phyloP scores from a whole-genome alignment of 176 grass and related monocot genomes.

The Ensete glaucum region DNA sequence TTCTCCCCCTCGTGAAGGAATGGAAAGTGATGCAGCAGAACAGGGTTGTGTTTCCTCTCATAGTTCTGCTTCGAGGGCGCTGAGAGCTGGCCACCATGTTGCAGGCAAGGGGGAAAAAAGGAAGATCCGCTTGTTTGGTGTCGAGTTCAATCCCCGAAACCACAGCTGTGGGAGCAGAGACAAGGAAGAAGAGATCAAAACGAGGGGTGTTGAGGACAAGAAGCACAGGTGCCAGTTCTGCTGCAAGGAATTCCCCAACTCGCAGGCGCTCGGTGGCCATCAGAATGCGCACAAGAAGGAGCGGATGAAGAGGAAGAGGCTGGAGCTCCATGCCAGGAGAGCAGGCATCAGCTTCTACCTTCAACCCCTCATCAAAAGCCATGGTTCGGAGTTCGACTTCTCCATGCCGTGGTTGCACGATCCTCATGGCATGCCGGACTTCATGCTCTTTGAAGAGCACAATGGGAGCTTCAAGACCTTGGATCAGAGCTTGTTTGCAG shows the following conservation, averaged over 20 bases:
- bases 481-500: background rate
- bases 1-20: background rate
- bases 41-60: background rate
- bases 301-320: slow-evolving; percentile 19
- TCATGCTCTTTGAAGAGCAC: slow-evolving; percentile 11
- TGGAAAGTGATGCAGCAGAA: slow-evolving; percentile 4
- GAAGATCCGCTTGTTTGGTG: slow-evolving; percentile 29
- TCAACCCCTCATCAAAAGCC: slow-evolving; percentile 19
- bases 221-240: slow-evolving; percentile 31
- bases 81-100: background rate
- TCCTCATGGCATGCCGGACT: background rate
- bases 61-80: background rate
- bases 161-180: background rate
- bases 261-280: slow-evolving; percentile 36
- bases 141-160: slow-evolving; percentile 7
- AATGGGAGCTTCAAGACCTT: background rate
- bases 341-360: slow-evolving; percentile 8
- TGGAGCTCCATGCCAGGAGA: slow-evolving; percentile 14
- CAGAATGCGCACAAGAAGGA: slow-evolving; percentile 36
- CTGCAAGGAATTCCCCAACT: slow-evolving; percentile 29
- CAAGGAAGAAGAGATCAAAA: background rate
- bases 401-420: slow-evolving; percentile 2
- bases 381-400: background rate
- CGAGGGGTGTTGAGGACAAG: slow-evolving; percentile 1
- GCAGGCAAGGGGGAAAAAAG: slow-evolving; percentile 17